Base-by-base conservation (phyloP, 768 basidiomycete genomes). In the Boletus rex-veris region DNA sequence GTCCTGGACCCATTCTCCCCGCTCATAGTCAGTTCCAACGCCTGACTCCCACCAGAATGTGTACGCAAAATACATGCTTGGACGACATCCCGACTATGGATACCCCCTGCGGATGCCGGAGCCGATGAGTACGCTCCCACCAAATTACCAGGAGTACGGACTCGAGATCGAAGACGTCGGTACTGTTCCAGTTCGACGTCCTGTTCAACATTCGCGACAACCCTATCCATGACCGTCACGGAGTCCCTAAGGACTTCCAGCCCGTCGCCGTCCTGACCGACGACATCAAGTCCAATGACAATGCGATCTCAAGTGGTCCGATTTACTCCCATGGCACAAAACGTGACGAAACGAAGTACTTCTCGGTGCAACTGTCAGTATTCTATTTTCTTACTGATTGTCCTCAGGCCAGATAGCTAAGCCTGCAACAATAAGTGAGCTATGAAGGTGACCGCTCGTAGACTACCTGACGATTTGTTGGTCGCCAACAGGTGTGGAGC, bases 71-170 rank as follows among this genome's bases (percentile, higher is more conserved):
- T 7, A 48, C 38, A 21, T 48, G 11, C 37, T 28, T 28, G 26
- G 26, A 28, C 26, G 18, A 9, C 38, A 48, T 18, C 35, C 46
- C 11, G 24, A 11, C 48, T 40, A 28, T 28, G 48, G 48, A 12
- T 50, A 50, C 15, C 48, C 48, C 21, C 48, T 50, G 6, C 39
- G 48, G 7, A 31, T 50, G 28, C 48, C 48, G 18, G 48, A 50
- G 16, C 48, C 48, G 6, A 41, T 31, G 28, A 41, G 39, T 8
- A 16, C 18, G 1, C 48, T 50, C 15, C 48, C 48, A n/a, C 5
- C 41, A 21, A 4, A 40, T 7, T 50, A 50, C 30, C 19, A 31
- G 19, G 19, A 50, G 2, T 1, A 6, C 15, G 48, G 48, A 16
- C 48, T 50, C 41, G 3, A 50, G 10, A 50, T 50, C 7, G 48